These are phyloP conservation scores for Starmerella ratchasimensis DNA, from an alignment of 805 yeast species.

Conservation along the genomic window DNA sequence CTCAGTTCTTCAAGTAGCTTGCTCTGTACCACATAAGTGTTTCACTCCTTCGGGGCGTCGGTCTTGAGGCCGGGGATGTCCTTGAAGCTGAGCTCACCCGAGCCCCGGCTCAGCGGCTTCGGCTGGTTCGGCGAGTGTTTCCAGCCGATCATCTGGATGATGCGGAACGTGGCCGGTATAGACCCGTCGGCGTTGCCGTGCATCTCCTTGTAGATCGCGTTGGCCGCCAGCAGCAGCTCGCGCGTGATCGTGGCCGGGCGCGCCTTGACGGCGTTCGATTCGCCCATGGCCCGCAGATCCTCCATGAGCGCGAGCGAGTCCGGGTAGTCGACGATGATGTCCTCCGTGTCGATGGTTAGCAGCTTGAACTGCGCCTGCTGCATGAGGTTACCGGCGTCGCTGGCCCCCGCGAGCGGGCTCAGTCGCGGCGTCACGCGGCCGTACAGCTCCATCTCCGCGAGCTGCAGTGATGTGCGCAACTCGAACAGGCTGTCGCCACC, in stretches of 20 bases:
- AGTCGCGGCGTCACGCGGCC: constrained; percentile 74
- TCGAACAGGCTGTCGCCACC: constrained; percentile 83
- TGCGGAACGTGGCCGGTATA: constrained; percentile 68
- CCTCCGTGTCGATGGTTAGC: constrained; percentile 75
- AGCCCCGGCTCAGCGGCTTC: constrained; percentile 57
- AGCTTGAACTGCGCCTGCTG: constrained; percentile 66
- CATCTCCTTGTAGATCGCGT: constrained; percentile 54
- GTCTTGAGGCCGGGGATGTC: constrained; percentile 30
- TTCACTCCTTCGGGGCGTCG: not conserved
- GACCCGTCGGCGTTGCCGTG: constrained; percentile 52
- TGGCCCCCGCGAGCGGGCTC: constrained; percentile 65
- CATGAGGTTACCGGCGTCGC: constrained; percentile 60
- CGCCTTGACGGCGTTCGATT: constrained; percentile 48
- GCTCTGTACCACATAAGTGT: not conserved
- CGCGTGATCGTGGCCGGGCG: constrained; percentile 35
- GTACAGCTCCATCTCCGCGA: constrained; percentile 65
- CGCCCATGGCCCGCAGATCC: constrained; percentile 75
- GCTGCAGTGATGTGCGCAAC: constrained; percentile 60
- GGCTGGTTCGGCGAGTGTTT: constrained; percentile 59
- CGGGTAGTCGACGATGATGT: constrained; percentile 66
- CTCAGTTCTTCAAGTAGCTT: not conserved
- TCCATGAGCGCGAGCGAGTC: constrained; percentile 50
- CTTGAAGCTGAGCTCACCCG: constrained; percentile 54
- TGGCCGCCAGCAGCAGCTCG: constrained; percentile 61
- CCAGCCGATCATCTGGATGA: constrained; percentile 83